Base-by-base conservation (phyloP, 2,329 filamentous ascomycete species). In the Pseudogymnoascus sp. region DNA sequence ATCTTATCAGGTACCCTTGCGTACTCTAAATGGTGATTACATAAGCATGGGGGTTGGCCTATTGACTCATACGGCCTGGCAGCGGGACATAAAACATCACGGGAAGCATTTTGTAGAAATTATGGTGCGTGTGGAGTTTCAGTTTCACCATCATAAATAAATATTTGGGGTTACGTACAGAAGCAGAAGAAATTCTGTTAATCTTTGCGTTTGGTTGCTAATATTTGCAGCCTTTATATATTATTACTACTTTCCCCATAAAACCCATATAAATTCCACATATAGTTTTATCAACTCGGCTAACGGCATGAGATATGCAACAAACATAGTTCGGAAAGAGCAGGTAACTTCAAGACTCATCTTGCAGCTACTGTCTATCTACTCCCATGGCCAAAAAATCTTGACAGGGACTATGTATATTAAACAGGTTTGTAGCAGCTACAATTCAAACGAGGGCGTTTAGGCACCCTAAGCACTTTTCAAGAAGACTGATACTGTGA, bases 1-100 rank as follows among this genome's bases (percentile, higher is more conserved):
- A 54, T 54, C 47, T 54, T 54, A 54, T 54, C 47, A 54, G 47
- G 47, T 54, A 54, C n/a, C 25, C 41, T 47, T 54, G 47, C 9
- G 9, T 9, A 8, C n/a, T 7, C n/a, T 28, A 22, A 18, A 18
- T 54, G 9, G 16, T 43, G 25, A 32, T 54, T 54, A 54, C 16
- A 47, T 54, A 54, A 54, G 25, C 47, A 12, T 4, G 8, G 28
- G 28, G 25, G 2, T 18, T 54, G 47, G 47, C 47, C 47, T 54
- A 14, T 54, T 32, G 47, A 54, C 47, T 54, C 47, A 54, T 16
- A 54, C 47, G 47, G 47, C 47, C n/a, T 54, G 47, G 47, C 8
- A 4, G 25, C 25, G 2, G n/a, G 16, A 18, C 43, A 30, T 32
- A 18, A 30, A 50, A 32, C 28, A 16, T 54, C 47, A 18, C 12